phyloP scores from a whole-genome alignment of 2,329 filamentous ascomycete species.

The Verticillium isaacii region DNA sequence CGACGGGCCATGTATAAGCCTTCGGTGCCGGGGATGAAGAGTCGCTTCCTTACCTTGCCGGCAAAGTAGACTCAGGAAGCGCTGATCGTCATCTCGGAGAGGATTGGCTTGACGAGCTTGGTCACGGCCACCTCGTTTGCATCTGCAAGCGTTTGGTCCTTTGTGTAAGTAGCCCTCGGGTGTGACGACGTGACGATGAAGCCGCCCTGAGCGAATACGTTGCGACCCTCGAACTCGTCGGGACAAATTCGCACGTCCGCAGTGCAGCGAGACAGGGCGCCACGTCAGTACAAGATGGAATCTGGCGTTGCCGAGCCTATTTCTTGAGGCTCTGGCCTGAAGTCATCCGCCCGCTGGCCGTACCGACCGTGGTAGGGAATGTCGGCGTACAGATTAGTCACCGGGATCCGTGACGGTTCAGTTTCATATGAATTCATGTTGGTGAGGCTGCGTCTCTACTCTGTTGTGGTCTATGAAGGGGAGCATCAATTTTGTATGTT shows the following conservation, averaged over 20 bases:
- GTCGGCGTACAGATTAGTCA: too few species aligned
- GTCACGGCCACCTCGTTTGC: background rate
- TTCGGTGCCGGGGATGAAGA: background rate
- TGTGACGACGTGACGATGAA: background rate
- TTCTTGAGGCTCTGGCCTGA: too few species aligned
- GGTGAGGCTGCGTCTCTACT: too few species aligned
- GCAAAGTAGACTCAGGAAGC: background rate
- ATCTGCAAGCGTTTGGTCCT: background rate
- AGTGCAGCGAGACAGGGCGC: background rate
- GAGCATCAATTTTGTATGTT: too few species aligned
- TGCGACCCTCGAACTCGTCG: background rate
- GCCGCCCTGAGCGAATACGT: background rate
- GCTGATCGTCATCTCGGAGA: background rate
- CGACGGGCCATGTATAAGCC: too few species aligned
- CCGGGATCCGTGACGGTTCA: too few species aligned
- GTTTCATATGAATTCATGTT: too few species aligned
- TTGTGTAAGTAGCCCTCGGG: background rate
- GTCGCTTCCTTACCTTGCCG: background rate
- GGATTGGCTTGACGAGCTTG: background rate
- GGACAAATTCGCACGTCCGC: background rate
- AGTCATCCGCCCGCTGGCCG: too few species aligned
- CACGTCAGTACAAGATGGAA: background rate
- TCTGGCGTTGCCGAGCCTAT: too few species aligned
- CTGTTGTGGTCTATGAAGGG: too few species aligned
- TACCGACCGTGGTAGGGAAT: too few species aligned